Evolutionary conservation across 352 stramenopile genomes (phyloP).

Genomic region (Globisporangium perplexum): DNA sequence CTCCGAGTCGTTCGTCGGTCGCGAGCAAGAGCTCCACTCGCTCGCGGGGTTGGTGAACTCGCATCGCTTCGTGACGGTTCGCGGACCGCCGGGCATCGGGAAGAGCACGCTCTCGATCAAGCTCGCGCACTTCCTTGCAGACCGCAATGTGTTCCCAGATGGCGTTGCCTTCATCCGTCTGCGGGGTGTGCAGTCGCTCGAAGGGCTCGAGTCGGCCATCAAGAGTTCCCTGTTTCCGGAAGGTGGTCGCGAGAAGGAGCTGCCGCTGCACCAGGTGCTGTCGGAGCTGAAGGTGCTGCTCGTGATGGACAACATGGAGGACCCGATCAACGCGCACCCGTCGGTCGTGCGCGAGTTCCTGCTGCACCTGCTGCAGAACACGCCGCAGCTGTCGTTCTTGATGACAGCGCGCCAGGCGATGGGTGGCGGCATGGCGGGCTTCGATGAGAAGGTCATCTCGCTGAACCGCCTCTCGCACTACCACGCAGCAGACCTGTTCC

Average conservation of each 20-base stretch:
- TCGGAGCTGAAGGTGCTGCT: conserved; percentile 54
- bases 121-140: conserved; percentile 63
- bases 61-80: conserved; percentile 61
- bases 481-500: conserved; percentile 68
- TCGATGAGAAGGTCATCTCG: conserved; percentile 79
- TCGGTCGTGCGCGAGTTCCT: conserved; percentile 53
- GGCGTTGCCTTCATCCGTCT: conserved; percentile 72
- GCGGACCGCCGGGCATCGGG: conserved; percentile 67
- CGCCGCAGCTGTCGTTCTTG: conserved; percentile 50
- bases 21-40: conserved; percentile 70
- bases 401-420: conserved; percentile 73
- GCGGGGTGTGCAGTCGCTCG: conserved; percentile 57
- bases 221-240: conserved; percentile 63
- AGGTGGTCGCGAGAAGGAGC: conserved; percentile 54
- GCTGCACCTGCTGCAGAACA: conserved; percentile 59
- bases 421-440: conserved; percentile 56
- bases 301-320: conserved; percentile 82
- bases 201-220: conserved; percentile 71
- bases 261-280: conserved; percentile 50
- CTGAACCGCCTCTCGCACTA: conserved; percentile 67
- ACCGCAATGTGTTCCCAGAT: conserved; percentile 66
- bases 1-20: conserved; percentile 66
- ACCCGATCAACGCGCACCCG: conserved; percentile 65
- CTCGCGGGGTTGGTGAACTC: conserved; percentile 51
- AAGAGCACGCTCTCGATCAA: conserved; percentile 75